These are phyloP conservation scores for Coniochaeta prunicola DNA, from an alignment of 2,329 filamentous ascomycete genomes.

Conservation along the genomic window DNA sequence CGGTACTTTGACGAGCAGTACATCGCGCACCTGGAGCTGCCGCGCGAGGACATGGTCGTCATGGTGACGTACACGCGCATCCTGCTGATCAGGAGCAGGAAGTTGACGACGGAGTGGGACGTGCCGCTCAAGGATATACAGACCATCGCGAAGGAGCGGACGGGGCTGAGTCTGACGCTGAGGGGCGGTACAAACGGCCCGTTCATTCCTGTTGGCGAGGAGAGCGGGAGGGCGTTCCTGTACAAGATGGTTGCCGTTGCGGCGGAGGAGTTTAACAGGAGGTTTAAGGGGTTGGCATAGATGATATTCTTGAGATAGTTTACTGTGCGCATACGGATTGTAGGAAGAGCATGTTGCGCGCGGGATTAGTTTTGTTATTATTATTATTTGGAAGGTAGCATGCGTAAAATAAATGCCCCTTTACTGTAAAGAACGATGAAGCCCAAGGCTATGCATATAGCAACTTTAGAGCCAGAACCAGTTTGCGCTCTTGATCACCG, in stretches of 20 bases:
- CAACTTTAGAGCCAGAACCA: no score
- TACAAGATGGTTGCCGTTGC: conserved; percentile 60
- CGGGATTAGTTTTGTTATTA: neutral
- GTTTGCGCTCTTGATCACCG: no score
- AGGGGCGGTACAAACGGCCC: conserved; percentile 90
- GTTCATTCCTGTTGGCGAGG: conserved; percentile 89
- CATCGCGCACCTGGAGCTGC: conserved; percentile 90
- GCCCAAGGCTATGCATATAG: no score
- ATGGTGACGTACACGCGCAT: conserved; percentile 86
- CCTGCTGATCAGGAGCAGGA: conserved; percentile 81
- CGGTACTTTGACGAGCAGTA: conserved; percentile 98
- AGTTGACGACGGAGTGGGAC: conserved; percentile 88
- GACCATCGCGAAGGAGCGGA: conserved; percentile 94
- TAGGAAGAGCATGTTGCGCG: neutral
- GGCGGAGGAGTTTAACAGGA: conserved; percentile 60
- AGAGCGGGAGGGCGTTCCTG: conserved; percentile 59
- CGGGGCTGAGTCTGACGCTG: conserved; percentile 80
- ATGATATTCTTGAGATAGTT: neutral
- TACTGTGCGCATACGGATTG: neutral
- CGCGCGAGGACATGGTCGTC: conserved; percentile 78
- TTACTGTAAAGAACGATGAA: no score
- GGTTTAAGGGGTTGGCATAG: conserved; percentile 35
- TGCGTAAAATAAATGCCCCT: no score
- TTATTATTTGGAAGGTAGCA: neutral
- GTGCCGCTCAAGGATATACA: conserved; percentile 92